Evolutionary conservation across 306 rosid genomes (phyloP), one percentile per base, ranked within the genome.

Genomic region (Pueraria montana): DNA sequence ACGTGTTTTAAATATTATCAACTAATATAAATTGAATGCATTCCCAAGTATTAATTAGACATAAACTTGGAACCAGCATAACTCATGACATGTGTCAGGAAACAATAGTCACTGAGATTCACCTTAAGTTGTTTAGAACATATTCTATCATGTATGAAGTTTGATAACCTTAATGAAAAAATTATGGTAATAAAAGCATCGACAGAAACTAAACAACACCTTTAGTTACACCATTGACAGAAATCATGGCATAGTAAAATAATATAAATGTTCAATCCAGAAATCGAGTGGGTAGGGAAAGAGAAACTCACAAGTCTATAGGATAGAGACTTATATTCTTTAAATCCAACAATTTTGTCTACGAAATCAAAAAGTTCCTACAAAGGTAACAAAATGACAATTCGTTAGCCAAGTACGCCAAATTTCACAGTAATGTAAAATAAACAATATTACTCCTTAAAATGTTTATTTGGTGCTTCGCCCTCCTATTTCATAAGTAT

Each of bases 321-420:
- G 69, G 91, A 84, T 50, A 87, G 88, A 63, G 91, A 82, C 82
- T 89, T 80, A 87, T 0, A 1, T 43, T 1, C 13, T 9, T 10
- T 11, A n/a, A 8, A 11, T 84, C 88, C 80, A 80, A 56, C 38
- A 6, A 45, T n/a, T n/a, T n/a, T 65, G 82, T 91, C 91, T 72
- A 94, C 78, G 87, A 94, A 90, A 87, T 92, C 84, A 61, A 92
- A 94, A 70, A 94, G 86, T 74, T 85, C 69, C 96, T 94, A 66
- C 66, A 73, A 87, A 66, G 55, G 62, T n/a, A 71, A 58, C 21
- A 86, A 56, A 76, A 56, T 13, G 30, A 43, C 11, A 16, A 84
- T 82, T 79, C 71, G 84, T 82, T 61, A 80, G 85, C 32, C 64
- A 58, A n/a, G 70, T 82, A 93, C 72, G 92, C 90, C 83, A 80